Evolutionary conservation across 331 rosid genomes (phyloP).

Genomic region (Rosa hybrid): DNA sequence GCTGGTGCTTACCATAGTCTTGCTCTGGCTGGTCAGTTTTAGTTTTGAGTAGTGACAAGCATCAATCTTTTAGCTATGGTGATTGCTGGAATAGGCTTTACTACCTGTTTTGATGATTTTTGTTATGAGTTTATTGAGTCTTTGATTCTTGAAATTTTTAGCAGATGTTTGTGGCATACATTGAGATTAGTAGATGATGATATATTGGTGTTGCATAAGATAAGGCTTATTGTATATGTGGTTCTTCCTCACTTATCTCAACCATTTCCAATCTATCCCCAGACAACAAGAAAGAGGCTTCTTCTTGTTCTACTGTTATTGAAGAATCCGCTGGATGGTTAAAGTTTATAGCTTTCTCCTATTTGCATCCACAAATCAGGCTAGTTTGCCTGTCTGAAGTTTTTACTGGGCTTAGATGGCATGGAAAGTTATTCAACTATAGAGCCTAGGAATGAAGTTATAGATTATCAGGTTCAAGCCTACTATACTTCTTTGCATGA

Average conservation of each 20-base stretch:
- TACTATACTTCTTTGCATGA: not conserved
- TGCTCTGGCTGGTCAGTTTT: constrained; percentile 76
- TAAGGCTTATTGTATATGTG: not conserved
- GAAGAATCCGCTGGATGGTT: not conserved
- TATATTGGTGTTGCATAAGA: not conserved
- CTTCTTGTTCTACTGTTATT: not conserved
- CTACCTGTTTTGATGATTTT: not conserved
- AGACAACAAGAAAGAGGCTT: not conserved
- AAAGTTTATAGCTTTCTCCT: not conserved
- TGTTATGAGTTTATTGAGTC: not conserved
- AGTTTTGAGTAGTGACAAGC: not conserved
- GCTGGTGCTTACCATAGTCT: constrained; percentile 94
- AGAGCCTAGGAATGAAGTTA: not conserved
- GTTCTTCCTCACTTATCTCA: not conserved
- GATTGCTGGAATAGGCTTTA: not conserved
- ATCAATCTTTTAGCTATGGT: not conserved
- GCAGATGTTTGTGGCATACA: not conserved
- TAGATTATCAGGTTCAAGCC: not conserved
- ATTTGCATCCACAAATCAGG: too few relatives aligned
- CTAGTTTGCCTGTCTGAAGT: not conserved
- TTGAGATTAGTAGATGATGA: not conserved
- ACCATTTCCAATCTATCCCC: not conserved
- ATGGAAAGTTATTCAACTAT: not conserved
- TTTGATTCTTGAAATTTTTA: not conserved
- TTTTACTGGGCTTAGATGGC: not conserved